Evolutionary conservation across 495 filamentous ascomycete species (phyloP), one percentile per base, ranked within the genome.

Genomic region (Xylaria nigripes): DNA sequence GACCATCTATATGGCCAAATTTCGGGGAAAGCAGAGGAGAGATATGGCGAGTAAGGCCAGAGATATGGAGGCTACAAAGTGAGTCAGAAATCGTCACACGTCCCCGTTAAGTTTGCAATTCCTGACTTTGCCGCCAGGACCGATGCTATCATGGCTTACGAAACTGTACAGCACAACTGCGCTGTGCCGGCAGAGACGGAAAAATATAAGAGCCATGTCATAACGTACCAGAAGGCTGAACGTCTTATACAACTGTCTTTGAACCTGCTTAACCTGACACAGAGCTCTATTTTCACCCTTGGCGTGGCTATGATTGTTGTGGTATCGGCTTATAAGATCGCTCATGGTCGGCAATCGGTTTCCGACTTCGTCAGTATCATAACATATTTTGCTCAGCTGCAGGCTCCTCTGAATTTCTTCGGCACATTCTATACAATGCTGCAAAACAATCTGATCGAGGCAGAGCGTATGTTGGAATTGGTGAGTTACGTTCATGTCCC

Each of bases 391-490:
- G 82, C 81, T 22, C 89, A 93, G 63, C 74, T 93, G 32, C 86
- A 90, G 67, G 80, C 79, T 7, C 88, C 88, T 8, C 70, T 93
- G 57, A 92, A 92, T 61, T 93, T 89, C 74, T 90, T 93, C 67
- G 89, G 89, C 23, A 88, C 88, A 0, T 91, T 91, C 69, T 93
- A 92, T 64, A 77, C 89, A 23, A 86, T 85, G 61, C 89, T 92
- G 43, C 88, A 91, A 62, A 87, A 84, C n/a, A 84, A 86, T 27
- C 78, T 93, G 78, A 91, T 93, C 63, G 90, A 89, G 63, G 85
- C 86, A 2, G 88, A 93, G 70, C 80, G 89, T 3, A 79, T 92
- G 76, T 72, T 93, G 45, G 89, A 93, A 63, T 67, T 92, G 25
- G 91, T 55, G 25, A 55, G 52, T 34, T 34, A 15, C 13, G 41